These are phyloP conservation scores for Aspergillus sp. DNA, from an alignment of 2,329 filamentous ascomycete genomes.

Conservation along the genomic window DNA sequence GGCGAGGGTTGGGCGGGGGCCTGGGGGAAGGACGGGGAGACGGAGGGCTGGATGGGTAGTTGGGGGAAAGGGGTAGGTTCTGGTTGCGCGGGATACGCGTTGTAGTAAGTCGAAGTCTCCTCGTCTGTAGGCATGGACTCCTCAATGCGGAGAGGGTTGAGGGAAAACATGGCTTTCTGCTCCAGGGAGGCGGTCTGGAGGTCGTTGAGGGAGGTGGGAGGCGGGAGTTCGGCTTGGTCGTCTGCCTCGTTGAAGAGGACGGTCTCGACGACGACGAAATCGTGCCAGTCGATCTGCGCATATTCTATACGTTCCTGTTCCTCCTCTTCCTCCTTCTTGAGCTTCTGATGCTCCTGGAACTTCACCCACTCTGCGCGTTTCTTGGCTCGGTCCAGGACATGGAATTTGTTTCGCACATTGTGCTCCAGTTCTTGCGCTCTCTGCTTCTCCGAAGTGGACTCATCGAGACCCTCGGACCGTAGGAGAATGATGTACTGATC, in stretches of 20 bases:
- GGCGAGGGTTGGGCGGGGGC: constrained; percentile 20
- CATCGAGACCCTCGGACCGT: constrained; percentile 57
- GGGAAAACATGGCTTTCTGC: constrained; percentile 84
- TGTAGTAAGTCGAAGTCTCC: constrained; percentile 45
- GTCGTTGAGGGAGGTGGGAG: constrained; percentile 81
- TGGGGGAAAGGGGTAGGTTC: constrained; percentile 20
- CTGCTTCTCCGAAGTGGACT: constrained; percentile 61
- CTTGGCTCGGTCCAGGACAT: constrained; percentile 69
- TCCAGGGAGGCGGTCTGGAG: constrained; percentile 90
- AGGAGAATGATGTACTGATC: constrained; percentile 86
- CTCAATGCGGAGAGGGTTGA: constrained; percentile 76
- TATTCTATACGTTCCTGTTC: constrained; percentile 70
- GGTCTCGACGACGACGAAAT: constrained; percentile 92
- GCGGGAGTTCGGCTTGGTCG: constrained; percentile 74
- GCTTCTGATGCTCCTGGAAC: constrained; percentile 73
- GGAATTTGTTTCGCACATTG: constrained; percentile 70
- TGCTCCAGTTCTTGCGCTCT: constrained; percentile 62
- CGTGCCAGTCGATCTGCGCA: constrained; percentile 92
- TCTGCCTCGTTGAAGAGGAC: constrained; percentile 86
- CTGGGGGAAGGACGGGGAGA: constrained; percentile 16
- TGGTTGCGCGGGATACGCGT: constrained; percentile 35
- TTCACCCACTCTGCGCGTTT: constrained; percentile 81
- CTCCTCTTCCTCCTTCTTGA: constrained; percentile 78
- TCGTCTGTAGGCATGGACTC: constrained; percentile 85
- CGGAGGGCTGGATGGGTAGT: constrained; percentile 22